phyloP scores from a whole-genome alignment of 139 green algal species.

The Nannochloris sp. region DNA sequence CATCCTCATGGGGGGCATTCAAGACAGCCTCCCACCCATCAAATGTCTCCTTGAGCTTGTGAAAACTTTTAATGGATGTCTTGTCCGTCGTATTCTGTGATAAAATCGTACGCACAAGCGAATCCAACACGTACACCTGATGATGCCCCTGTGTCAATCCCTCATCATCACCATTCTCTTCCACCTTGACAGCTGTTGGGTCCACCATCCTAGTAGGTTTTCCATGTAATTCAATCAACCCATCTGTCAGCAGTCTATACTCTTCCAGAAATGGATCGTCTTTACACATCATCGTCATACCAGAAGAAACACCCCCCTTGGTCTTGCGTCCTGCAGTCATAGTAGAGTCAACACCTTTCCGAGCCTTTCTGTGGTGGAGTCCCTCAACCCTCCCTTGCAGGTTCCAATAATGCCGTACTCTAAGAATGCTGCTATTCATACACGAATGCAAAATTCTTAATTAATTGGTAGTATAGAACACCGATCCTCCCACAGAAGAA shows the following conservation, averaged over 20 bases:
- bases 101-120: constrained; percentile 38
- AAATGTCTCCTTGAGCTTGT: constrained; percentile 35
- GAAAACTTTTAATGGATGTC: constrained; percentile 26
- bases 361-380: no score
- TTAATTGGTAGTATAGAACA: no score
- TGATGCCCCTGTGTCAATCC: not conserved
- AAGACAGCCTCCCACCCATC: constrained; percentile 17
- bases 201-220: not conserved
- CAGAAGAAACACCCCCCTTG: no score
- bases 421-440: no score
- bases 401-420: no score
- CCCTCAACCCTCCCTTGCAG: no score
- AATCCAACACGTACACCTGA: not conserved
- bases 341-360: no score
- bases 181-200: not conserved
- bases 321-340: no score
- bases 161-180: constrained; percentile 2
- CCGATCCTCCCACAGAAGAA: no score
- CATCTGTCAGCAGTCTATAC: constrained; percentile 6
- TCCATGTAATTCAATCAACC: constrained; percentile 15
- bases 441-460: no score
- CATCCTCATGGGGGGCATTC: constrained; percentile 13
- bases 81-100: constrained; percentile 50
- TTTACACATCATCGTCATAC: no score
- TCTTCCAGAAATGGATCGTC: not conserved